Evolutionary conservation across 495 filamentous ascomycete species (phyloP), one percentile per base, ranked within the genome.

Genomic region (Aspergillus incahuasiensis): DNA sequence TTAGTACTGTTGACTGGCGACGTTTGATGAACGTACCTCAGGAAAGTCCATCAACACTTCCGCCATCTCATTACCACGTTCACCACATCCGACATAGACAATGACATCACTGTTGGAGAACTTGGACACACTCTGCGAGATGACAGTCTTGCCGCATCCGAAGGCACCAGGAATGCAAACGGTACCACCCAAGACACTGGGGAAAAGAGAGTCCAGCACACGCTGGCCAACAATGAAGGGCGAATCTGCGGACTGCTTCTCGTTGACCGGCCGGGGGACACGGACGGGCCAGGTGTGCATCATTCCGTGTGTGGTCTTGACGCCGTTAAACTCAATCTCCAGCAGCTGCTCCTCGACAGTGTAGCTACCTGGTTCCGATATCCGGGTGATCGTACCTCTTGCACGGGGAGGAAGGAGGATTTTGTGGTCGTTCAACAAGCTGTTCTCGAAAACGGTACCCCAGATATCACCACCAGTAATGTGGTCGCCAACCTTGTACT

Each of bases 11-110:
- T 16, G 11, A 30, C 4, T 28, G 5, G 16, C 38, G 49, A 24
- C 1, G 49, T 38, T 25, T 15, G 59, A 46, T n/a, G 28, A 22
- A 56, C 69, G 48, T 67, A 86, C 84, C 69, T 89, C 90, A 39
- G 94, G 94, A 82, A 99, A 99, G 72, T 99, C 94, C 89, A 96
- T 97, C 81, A 99, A 82, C 58, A 99, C 94, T 81, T 99, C 94
- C 59, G 94, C 94, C 94, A 99, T 99, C 74, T 97, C 94, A 68
- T 97, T 99, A 62, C 94, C 94, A 57, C 94, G 91, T 79, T 99
- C 94, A 64, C 94, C 94, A 67, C 95, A 96, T 43, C 94, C 94
- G 59, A 99, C 94, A 71, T 99, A 97, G 63, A 99, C 88, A 61
- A 99, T 97, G 67, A 96, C 90, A 72, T 99, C 95, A 69, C 88